Conservation (phyloP, 1,139 yeast genomes). For the Debaryomyces sp. region DNA sequence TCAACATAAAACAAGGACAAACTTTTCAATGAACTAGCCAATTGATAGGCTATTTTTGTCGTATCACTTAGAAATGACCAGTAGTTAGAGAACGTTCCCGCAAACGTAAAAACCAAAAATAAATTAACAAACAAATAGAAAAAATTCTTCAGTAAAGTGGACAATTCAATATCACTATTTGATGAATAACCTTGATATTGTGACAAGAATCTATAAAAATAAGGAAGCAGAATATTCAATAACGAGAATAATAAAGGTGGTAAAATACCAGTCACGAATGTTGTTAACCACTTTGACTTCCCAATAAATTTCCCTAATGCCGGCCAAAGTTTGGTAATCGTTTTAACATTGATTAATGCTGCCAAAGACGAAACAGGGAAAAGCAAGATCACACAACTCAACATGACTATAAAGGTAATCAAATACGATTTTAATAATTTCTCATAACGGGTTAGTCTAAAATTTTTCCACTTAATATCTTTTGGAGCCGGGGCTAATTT, state of each 20-base stretch:
- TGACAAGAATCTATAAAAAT: constrained; percentile 66
- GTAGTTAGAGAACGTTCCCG: constrained; percentile 77
- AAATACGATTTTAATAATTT: constrained; percentile 58
- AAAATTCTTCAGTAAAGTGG: constrained; percentile 75
- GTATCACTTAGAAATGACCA: constrained; percentile 81
- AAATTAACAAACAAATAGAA: constrained; percentile 77
- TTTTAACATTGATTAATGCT: constrained; percentile 68
- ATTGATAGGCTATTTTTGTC: constrained; percentile 69
- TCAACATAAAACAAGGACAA: constrained; percentile 74
- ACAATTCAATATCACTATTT: constrained; percentile 73
- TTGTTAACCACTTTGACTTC: constrained; percentile 68
- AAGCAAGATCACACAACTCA: constrained; percentile 64
- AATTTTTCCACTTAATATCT: constrained; percentile 77
- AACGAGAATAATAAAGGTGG: constrained; percentile 77
- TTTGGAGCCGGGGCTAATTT: constrained; percentile 80
- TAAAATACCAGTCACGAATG: constrained; percentile 70
- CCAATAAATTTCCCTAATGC: constrained; percentile 61
- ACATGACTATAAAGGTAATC: constrained; percentile 62
- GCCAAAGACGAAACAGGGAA: constrained; percentile 77
- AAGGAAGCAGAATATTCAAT: constrained; percentile 68
- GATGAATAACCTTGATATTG: constrained; percentile 72
- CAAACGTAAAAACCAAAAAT: constrained; percentile 76
- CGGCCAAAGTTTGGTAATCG: constrained; percentile 76
- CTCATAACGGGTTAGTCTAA: constrained; percentile 59
- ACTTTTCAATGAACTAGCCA: constrained; percentile 71